Conservation (phyloP, 345 rosid genomes). For the Citrus mangshanensis region DNA sequence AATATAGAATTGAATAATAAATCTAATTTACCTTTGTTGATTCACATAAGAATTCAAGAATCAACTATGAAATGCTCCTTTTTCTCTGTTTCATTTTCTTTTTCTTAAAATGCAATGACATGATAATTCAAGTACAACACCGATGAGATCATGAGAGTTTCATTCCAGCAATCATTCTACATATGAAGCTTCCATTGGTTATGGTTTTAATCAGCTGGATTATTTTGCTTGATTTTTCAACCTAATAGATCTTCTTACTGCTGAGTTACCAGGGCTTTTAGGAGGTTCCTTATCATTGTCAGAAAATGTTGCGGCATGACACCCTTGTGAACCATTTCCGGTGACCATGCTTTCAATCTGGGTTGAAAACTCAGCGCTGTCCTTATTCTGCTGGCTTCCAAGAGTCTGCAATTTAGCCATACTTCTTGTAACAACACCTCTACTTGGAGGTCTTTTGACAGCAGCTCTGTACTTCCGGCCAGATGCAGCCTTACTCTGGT, state of each 20-base stretch:
- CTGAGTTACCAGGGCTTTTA: neutral
- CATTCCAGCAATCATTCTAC: neutral
- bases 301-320: neutral
- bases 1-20: neutral
- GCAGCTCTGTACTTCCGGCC: neutral
- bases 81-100: neutral
- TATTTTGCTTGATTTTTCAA: neutral
- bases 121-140: no score
- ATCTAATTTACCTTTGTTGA: no score
- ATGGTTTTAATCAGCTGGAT: neutral
- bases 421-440: conserved; percentile 45
- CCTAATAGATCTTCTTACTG: conserved; percentile 13
- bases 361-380: neutral
- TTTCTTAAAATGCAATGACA: neutral
- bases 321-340: neutral
- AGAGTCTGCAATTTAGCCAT: conserved; percentile 28
- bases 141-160: neutral
- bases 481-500: conserved; percentile 2
- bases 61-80: neutral
- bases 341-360: no score
- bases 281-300: neutral
- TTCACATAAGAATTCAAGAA: neutral
- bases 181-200: neutral
- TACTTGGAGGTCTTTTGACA: neutral
- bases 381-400: neutral